Conservation (phyloP, 106 monocot species). For the Acorus calamus region DNA sequence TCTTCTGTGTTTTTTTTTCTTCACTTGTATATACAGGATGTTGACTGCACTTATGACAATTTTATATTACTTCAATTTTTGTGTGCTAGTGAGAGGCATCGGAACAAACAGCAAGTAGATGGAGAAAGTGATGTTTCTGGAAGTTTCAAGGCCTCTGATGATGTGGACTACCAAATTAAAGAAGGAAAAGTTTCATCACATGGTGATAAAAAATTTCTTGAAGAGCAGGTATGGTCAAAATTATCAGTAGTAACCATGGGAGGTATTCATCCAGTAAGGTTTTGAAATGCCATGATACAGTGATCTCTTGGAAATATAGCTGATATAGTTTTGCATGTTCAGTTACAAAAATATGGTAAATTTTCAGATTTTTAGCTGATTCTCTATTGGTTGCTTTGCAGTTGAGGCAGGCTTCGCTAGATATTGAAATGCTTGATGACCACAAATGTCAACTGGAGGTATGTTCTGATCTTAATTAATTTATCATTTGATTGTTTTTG, state of each 20-base stretch:
- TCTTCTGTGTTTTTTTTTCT: too few species aligned
- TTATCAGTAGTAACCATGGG: too few species aligned
- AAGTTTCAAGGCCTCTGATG: constrained; percentile 26
- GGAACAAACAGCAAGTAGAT: constrained; percentile 21
- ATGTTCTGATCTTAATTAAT: constrained; percentile 1
- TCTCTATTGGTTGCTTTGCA: constrained; percentile 5
- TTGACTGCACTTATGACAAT: too few species aligned
- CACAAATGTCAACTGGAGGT: constrained; percentile 47
- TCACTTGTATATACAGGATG: too few species aligned
- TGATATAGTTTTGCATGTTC: background rate
- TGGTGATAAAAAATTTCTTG: constrained; percentile 30
- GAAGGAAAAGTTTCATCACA: constrained; percentile 19
- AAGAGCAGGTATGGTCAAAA: constrained; percentile 27
- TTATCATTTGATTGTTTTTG: background rate
- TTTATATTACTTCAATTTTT: too few species aligned
- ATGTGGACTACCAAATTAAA: constrained; percentile 21
- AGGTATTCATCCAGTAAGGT: too few species aligned
- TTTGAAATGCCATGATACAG: too few species aligned
- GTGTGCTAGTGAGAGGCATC: constrained; percentile 26
- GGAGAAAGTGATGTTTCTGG: constrained; percentile 42
- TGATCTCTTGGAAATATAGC: background rate
- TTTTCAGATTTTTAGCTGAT: constrained; percentile 1
- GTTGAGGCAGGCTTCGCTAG: constrained; percentile 31
- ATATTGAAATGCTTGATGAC: constrained; percentile 46
- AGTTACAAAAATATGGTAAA: background rate